Base-by-base conservation (phyloP, 768 basidiomycete genomes). In the Termitomyces sp. region DNA sequence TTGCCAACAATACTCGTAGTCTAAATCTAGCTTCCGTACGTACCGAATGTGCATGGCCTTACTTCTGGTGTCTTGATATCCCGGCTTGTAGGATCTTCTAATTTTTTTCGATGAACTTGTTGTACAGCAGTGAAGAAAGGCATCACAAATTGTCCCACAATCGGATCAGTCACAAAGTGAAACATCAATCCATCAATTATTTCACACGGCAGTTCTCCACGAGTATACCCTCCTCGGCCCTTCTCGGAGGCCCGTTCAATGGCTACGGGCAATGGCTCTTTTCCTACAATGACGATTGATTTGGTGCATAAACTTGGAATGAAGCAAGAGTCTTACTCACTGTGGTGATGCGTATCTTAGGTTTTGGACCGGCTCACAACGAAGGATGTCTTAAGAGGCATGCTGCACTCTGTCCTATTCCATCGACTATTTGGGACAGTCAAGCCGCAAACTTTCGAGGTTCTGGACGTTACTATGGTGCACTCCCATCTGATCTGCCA, bases 391-490 rank as follows among this genome's bases (percentile, higher is more conserved):
- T 79, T 93, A 6, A 80, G 79, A 54, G 90, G 83, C 3, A 75
- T 91, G 52, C 77, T 94, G n/a, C 91, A 93, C 63, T 77, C 89
- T 0, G 86, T 93, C 47, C 73, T 93, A 16, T 93, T 94, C 66
- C 91, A 94, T 66, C 81, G 91, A 8, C 75, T 91, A 19, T 90
- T 93, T 65, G 91, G 91, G 3, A 84, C 82, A 0, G 79, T 93
- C 42, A 89, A 86, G 61, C 87, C 91, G 0, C 80, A 81, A 61
- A 85, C 79, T 2, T 86, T 88, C 57, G 91, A 93, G 56, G 84
- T 93, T 0, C 77, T 91, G 11, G 91, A 93, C 67, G 84, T 94
- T 21, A 91, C 90, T 1, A 86, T 94, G 85, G 90, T 91, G 52
- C 40, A 83, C 60, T 3, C 14, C 11, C 19, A 7, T n/a, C 1